Evolutionary conservation across 163 green algal genomes (phyloP), one percentile per base, ranked within the genome.

Genomic region (Smithsoniella earleae): DNA sequence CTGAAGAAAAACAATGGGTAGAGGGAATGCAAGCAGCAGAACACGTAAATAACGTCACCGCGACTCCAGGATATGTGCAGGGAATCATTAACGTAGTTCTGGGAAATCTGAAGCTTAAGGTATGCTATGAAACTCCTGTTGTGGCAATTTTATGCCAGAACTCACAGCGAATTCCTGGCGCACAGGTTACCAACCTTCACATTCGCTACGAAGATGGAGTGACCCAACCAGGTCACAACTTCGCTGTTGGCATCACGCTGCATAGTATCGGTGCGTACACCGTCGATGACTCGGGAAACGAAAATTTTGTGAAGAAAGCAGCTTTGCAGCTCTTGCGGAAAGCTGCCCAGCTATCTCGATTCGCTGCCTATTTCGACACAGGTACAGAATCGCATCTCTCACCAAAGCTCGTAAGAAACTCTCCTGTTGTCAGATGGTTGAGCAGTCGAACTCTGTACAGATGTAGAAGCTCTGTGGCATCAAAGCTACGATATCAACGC

Each of bases 81-180:
- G 84, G 79, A 27, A 78, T 95, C 36, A 88, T 96, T 18, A 82
- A 93, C 76, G 96, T 90, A 0, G 85, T 98, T 5, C 81, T 98
- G 2, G 91, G 87, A 63, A 98, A 98, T 79, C 82, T 98, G 34
- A 89, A 98, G 85, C 79, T 98, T 52, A 86, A 79, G 54, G 58
- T 69, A 16, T 69, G 58, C 27, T 30, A 20, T 65, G 28, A 27
- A 22, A 22, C 40, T 49, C 40, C n/a, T n/a, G n/a, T n/a, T n/a
- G n/a, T n/a, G n/a, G n/a, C n/a, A n/a, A n/a, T n/a, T n/a, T n/a
- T n/a, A n/a, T n/a, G n/a, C n/a, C n/a, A n/a, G n/a, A n/a, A n/a
- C n/a, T n/a, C n/a, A n/a, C n/a, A n/a, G n/a, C n/a, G n/a, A n/a
- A n/a, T n/a, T n/a, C 13, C 6, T 69, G 18, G 8, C 34, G 6